Evolutionary conservation across 1,139 yeast species (phyloP).

Genomic region (Torulaspora globosa): DNA sequence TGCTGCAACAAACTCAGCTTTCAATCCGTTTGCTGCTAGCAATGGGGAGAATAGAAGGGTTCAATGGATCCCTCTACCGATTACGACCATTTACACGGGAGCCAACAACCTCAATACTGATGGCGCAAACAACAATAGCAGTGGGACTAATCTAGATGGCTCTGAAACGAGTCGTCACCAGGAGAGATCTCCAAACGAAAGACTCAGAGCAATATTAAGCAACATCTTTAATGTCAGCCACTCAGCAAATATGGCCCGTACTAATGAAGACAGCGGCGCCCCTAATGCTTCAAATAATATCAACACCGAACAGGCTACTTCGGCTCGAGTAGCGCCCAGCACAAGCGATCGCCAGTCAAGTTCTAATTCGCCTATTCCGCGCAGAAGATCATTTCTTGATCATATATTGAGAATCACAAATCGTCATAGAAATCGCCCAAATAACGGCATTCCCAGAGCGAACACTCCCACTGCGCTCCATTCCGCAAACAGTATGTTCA

Average conservation of each 20-base stretch:
- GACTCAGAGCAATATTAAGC: slow-evolving; percentile 19
- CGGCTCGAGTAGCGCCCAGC: background rate
- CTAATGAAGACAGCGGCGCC: background rate
- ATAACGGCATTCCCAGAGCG: slow-evolving; percentile 1
- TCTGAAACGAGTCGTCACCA: background rate
- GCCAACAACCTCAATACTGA: slow-evolving; percentile 1
- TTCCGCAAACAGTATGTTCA: slow-evolving; percentile 16
- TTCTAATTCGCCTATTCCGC: slow-evolving; percentile 4
- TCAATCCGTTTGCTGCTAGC: too few relatives aligned
- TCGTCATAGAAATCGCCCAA: slow-evolving; percentile 13
- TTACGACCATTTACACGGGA: slow-evolving; percentile 14
- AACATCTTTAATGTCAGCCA: slow-evolving; percentile 18
- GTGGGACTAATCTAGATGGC: background rate
- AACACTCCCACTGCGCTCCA: background rate
- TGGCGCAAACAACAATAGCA: background rate
- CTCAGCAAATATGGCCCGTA: slow-evolving; percentile 1
- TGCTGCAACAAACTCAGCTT: background rate
- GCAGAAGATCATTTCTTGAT: slow-evolving; percentile 16
- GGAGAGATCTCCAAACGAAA: slow-evolving; percentile 14
- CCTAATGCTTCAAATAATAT: background rate
- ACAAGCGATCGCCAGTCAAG: background rate
- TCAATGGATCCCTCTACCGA: slow-evolving; percentile 22
- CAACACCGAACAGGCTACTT: background rate
- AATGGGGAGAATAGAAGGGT: slow-evolving; percentile 10
- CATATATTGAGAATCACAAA: slow-evolving; percentile 15